Evolutionary conservation across 148 eudicot species (phyloP).

Genomic region (Amaranthus cruentus): DNA sequence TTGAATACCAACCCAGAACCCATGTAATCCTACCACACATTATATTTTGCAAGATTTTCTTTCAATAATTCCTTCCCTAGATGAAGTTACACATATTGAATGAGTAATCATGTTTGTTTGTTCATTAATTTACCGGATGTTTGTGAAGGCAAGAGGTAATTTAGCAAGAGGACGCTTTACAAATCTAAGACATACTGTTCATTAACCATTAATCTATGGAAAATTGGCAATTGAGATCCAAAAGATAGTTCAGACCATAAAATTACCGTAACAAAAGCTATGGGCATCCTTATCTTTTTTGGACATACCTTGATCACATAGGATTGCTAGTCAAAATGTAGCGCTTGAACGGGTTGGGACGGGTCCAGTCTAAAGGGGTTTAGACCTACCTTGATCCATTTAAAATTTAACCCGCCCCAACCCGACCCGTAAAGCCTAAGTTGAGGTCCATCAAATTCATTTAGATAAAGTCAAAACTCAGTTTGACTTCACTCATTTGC

Average conservation of each 20-base stretch:
- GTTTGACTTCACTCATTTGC: too few species aligned
- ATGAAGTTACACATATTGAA: background rate
- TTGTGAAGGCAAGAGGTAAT: background rate
- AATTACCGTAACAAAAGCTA: background rate
- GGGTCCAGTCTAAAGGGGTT: too few species aligned
- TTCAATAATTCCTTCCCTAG: background rate
- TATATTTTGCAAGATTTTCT: background rate
- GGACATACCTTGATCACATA: background rate
- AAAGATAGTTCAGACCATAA: background rate
- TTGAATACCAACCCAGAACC: background rate
- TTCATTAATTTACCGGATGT: background rate
- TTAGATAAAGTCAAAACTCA: too few species aligned
- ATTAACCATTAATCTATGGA: background rate
- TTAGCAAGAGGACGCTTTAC: background rate
- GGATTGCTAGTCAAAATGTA: background rate
- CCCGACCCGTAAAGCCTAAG: too few species aligned
- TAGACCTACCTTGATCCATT: too few species aligned
- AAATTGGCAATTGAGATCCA: background rate
- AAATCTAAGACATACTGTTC: background rate
- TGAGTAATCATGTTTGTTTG: background rate
- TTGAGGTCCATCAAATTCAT: too few species aligned
- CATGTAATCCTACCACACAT: conserved; percentile 2
- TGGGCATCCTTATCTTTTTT: background rate
- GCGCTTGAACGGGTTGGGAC: too few species aligned
- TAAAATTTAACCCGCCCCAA: too few species aligned